Conservation (phyloP, 2,329 filamentous ascomycete species). For the Penicillium sp. region DNA sequence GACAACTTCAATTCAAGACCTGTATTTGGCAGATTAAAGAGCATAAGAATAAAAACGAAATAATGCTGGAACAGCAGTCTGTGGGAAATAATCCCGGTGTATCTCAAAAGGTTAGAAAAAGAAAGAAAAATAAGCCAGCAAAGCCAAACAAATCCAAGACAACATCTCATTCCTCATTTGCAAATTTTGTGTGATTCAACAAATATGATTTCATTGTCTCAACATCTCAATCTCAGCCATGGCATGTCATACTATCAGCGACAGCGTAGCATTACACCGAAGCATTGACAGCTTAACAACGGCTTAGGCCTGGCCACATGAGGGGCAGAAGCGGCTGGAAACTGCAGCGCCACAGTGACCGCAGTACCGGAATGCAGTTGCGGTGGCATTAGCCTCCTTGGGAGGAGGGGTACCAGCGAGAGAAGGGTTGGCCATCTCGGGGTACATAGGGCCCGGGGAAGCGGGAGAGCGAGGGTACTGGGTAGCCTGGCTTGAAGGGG, state of each 20-base stretch:
- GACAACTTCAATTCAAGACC: too few relatives aligned
- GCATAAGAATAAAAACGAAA: conserved; percentile 26
- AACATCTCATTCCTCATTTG: not conserved
- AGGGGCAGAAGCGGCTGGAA: conserved; percentile 18
- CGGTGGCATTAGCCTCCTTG: conserved; percentile 12
- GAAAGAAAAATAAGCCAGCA: not conserved
- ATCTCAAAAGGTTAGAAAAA: not conserved
- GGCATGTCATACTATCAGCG: not conserved
- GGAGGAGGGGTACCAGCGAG: conserved; percentile 14
- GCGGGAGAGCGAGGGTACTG: conserved; percentile 12
- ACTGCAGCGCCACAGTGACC: conserved; percentile 14
- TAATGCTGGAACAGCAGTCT: not conserved
- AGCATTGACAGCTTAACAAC: not conserved
- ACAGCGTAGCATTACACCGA: not conserved
- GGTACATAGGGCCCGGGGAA: conserved; percentile 5
- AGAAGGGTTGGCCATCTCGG: conserved; percentile 8
- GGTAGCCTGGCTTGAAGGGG: conserved; percentile 1
- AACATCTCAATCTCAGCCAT: not conserved
- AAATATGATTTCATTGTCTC: not conserved
- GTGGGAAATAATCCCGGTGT: not conserved
- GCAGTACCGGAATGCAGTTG: conserved; percentile 14
- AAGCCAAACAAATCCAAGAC: not conserved
- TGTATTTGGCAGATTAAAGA: too few relatives aligned
- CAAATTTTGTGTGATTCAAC: not conserved
- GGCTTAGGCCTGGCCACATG: conserved; percentile 12